Evolutionary conservation across 164 flowering plant genomes (phyloP).

Genomic region (Annona squamosa): DNA sequence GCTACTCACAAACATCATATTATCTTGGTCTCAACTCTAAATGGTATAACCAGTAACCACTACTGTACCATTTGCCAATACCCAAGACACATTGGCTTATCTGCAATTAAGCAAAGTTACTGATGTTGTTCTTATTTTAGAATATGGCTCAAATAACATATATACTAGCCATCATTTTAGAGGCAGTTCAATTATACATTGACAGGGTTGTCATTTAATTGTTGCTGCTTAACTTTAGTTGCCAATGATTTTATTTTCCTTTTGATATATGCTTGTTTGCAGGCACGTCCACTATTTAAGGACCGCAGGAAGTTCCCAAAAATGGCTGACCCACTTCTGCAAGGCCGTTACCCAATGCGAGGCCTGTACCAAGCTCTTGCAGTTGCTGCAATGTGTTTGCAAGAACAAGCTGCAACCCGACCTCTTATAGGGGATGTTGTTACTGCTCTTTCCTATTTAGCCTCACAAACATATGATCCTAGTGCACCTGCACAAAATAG

Average conservation of each 20-base stretch:
- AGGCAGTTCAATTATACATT: too few relatives aligned
- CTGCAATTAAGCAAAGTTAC: background rate
- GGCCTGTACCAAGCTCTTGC: constrained; percentile 97
- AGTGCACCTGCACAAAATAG: constrained; percentile 40
- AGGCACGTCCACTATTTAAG: constrained; percentile 91
- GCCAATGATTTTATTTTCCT: background rate
- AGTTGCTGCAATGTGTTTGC: constrained; percentile 96
- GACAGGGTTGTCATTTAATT: too few relatives aligned
- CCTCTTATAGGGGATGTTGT: constrained; percentile 94
- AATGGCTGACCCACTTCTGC: constrained; percentile 90
- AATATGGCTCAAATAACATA: too few relatives aligned
- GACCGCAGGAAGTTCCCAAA: constrained; percentile 87
- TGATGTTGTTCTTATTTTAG: background rate
- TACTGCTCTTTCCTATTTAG: constrained; percentile 82
- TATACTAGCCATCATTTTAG: too few relatives aligned
- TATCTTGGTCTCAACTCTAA: too few relatives aligned
- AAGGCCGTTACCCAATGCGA: constrained; percentile 81
- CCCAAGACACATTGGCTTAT: too few relatives aligned
- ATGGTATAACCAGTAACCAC: too few relatives aligned
- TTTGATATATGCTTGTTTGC: constrained; percentile 16
- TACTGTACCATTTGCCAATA: too few relatives aligned
- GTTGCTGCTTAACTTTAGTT: too few relatives aligned
- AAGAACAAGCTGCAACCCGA: constrained; percentile 90
- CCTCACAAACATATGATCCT: constrained; percentile 83
- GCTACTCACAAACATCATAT: too few relatives aligned